Evolutionary conservation across 2,329 filamentous ascomycete species (phyloP).

Genomic region (Monilinia fructigena): DNA sequence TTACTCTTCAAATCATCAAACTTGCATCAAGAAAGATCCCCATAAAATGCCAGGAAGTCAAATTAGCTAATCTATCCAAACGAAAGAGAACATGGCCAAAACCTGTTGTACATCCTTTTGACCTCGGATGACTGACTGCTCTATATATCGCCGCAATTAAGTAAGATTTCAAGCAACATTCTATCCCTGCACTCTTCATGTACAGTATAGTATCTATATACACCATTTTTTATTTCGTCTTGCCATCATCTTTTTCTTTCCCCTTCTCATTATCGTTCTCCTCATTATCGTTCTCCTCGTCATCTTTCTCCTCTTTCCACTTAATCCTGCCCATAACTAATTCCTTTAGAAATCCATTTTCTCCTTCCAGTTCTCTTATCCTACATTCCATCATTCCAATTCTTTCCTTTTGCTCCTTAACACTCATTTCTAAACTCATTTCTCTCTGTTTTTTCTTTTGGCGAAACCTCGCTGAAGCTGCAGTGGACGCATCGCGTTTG

Average conservation of each 20-base stretch:
- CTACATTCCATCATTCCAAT: conserved; percentile 69
- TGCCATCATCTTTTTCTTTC: conserved; percentile 1
- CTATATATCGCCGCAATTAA: not conserved
- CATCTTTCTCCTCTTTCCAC: conserved; percentile 40
- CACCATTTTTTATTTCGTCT: not conserved
- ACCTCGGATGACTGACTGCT: not conserved
- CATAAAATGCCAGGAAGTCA: not conserved
- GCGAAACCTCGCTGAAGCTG: conserved; percentile 82
- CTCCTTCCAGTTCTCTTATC: conserved; percentile 71
- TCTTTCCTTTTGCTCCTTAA: conserved; percentile 79
- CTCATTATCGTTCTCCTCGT: conserved; percentile 38
- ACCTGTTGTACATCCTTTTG: not conserved
- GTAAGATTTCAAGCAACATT: not conserved
- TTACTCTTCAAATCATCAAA: not conserved
- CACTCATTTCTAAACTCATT: conserved; percentile 74
- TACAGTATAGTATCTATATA: not conserved
- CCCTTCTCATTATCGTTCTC: conserved; percentile 32
- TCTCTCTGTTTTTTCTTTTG: conserved; percentile 95
- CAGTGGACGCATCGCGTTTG: conserved; percentile 83
- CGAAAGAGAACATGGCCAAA: not conserved
- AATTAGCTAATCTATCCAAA: not conserved
- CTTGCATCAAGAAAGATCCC: not conserved
- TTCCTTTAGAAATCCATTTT: conserved; percentile 78
- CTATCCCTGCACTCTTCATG: not conserved
- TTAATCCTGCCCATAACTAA: conserved; percentile 64